These are phyloP conservation scores for Xerocomus potaroensis DNA, from an alignment of 768 basidiomycete genomes.

Conservation along the genomic window DNA sequence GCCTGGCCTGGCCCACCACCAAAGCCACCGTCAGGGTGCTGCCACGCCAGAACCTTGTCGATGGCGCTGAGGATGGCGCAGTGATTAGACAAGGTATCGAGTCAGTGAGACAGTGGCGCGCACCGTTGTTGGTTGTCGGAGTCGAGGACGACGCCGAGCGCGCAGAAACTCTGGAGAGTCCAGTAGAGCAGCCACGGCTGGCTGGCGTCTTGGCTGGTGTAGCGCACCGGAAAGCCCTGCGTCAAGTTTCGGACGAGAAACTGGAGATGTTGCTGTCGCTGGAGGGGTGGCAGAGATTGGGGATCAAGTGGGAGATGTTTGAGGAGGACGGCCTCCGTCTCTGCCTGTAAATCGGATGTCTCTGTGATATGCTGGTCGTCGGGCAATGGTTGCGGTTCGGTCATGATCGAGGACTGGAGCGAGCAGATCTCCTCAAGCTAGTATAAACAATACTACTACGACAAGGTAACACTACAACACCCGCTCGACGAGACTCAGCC, in stretches of 20 bases:
- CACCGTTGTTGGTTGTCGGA: conserved; percentile 73
- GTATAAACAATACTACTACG: background rate
- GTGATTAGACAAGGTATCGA: background rate
- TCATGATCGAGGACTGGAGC: conserved; percentile 16
- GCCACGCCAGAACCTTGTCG: conserved; percentile 74
- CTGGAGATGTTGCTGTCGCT: conserved; percentile 66
- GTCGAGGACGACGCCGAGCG: conserved; percentile 76
- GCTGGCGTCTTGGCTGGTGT: conserved; percentile 85
- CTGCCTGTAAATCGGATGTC: conserved; percentile 58
- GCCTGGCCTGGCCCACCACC: conserved; percentile 88
- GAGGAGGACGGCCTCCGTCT: conserved; percentile 63
- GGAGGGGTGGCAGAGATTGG: conserved; percentile 37
- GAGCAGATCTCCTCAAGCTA: no score
- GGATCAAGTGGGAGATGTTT: conserved; percentile 44
- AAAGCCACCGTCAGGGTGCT: conserved; percentile 88
- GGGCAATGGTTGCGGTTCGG: conserved; percentile 34
- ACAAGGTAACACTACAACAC: conserved; percentile 48
- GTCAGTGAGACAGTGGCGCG: background rate
- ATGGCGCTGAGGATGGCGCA: conserved; percentile 51
- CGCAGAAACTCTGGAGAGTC: conserved; percentile 80
- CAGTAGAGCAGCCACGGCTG: conserved; percentile 96
- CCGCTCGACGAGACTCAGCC: conserved; percentile 67
- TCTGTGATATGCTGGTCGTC: conserved; percentile 58
- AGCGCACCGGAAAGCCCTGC: conserved; percentile 78
- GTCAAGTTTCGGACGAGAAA: conserved; percentile 69